phyloP scores from a whole-genome alignment of 345 rosid species.

The Hibiscus mutabilis region DNA sequence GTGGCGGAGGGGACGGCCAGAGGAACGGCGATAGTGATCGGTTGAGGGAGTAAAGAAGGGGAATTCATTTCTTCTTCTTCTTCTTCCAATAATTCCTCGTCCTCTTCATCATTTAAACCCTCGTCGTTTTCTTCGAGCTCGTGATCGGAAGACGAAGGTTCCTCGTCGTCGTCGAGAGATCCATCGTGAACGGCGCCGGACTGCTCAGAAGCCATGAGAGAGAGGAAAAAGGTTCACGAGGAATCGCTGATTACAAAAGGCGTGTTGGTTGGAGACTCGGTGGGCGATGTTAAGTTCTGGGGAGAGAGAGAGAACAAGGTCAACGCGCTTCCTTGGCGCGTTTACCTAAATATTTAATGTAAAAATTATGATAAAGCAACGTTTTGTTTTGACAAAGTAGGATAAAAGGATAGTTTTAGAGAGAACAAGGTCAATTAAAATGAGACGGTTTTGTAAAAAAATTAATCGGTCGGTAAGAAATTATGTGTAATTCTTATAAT shows the following conservation, averaged over 20 bases:
- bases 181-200: constrained; percentile 49
- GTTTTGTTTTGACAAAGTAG: no score
- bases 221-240: constrained; percentile 1
- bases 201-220: constrained; percentile 52
- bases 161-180: constrained; percentile 44
- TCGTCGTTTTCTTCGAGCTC: constrained; percentile 65
- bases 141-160: constrained; percentile 33
- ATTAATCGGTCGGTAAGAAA: no score
- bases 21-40: constrained; percentile 24
- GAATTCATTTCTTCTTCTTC: constrained; percentile 53
- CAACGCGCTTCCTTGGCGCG: not conserved
- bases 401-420: no score
- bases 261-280: constrained; percentile 11
- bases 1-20: constrained; percentile 34
- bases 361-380: no score
- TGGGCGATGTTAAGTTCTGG: not conserved
- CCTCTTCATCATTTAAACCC: constrained; percentile 29
- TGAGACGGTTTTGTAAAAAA: no score
- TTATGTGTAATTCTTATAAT: no score
- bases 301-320: no score
- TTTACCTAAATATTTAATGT: not conserved
- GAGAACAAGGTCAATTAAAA: no score
- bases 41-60: constrained; percentile 30
- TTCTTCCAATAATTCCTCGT: constrained; percentile 29
- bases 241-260: not conserved